Evolutionary conservation across 371 early-diverging fungal species (phyloP).

Genomic region (Rhizopus stolonifer): DNA sequence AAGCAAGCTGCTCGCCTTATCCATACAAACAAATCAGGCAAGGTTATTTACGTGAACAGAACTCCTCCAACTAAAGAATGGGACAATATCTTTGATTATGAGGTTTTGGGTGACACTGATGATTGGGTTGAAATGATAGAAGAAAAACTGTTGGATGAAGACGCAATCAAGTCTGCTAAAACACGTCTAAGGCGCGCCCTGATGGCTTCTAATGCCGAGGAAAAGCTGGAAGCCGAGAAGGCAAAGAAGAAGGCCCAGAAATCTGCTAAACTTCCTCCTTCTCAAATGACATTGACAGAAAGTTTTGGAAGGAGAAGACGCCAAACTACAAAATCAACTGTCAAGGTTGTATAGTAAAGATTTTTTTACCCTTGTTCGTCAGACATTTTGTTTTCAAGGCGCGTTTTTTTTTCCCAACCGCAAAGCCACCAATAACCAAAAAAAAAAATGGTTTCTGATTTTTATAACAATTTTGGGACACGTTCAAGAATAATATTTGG

Average conservation of each 20-base stretch:
- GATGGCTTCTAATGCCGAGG: conserved; percentile 48
- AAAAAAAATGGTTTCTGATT: too few relatives aligned
- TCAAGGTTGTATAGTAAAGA: neutral
- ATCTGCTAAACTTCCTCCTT: conserved; percentile 6
- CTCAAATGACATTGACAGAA: conserved; percentile 1
- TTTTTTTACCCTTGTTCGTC: too few relatives aligned
- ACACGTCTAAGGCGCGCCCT: conserved; percentile 57
- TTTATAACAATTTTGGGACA: too few relatives aligned
- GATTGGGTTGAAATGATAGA: conserved; percentile 53
- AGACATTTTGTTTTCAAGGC: too few relatives aligned
- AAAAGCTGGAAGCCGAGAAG: conserved; percentile 28
- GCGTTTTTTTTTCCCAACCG: too few relatives aligned
- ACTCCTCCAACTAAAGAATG: conserved; percentile 71
- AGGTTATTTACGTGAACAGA: conserved; percentile 61
- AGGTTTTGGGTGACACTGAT: conserved; percentile 80
- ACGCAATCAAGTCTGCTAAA: conserved; percentile 19
- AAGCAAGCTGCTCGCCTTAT: conserved; percentile 74
- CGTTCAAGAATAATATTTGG: too few relatives aligned
- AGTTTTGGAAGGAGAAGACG: neutral
- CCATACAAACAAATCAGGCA: conserved; percentile 29
- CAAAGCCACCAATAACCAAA: too few relatives aligned
- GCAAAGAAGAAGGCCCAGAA: conserved; percentile 59
- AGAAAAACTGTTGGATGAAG: conserved; percentile 6
- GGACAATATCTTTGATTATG: conserved; percentile 89
- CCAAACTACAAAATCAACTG: neutral